Percentiles rank a stretch among this genome's conserved stretches.
These are phyloP conservation scores for Nothophytophthora sp. DNA, from an alignment of 352 stramenopile genomes.

Conservation along the genomic window DNA sequence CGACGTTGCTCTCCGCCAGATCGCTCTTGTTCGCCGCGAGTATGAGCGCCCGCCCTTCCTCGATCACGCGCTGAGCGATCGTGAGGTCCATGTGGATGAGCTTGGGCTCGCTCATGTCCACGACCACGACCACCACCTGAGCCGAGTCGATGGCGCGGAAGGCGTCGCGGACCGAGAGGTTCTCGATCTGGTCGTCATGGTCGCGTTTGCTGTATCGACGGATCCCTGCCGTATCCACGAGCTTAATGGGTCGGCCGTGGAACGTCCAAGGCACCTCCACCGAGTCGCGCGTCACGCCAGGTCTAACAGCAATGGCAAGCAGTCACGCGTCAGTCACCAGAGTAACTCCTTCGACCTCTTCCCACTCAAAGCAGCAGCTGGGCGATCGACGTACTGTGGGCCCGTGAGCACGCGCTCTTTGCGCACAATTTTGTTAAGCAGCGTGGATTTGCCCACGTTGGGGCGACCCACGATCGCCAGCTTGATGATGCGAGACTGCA, in stretches of 20 bases:
- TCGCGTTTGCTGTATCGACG: slow-evolving; percentile 86
- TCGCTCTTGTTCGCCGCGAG: slow-evolving; percentile 84
- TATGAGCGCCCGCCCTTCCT: slow-evolving; percentile 75
- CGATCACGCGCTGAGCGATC: slow-evolving; percentile 80
- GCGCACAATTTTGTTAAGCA: slow-evolving; percentile 83
- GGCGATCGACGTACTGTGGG: slow-evolving; percentile 56
- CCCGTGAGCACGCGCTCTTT: slow-evolving; percentile 83
- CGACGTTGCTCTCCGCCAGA: slow-evolving; percentile 41
- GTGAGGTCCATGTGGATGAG: slow-evolving; percentile 88
- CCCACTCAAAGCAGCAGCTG: too few relatives aligned
- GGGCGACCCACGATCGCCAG: slow-evolving; percentile 79
- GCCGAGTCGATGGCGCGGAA: slow-evolving; percentile 83
- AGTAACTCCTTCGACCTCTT: neutral
- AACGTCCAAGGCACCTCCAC: slow-evolving; percentile 84
- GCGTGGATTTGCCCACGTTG: slow-evolving; percentile 82
- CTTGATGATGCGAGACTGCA: slow-evolving; percentile 65
- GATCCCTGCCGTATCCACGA: slow-evolving; percentile 85
- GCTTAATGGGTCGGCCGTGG: slow-evolving; percentile 67
- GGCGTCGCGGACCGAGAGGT: slow-evolving; percentile 79
- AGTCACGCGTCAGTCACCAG: neutral
- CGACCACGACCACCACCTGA: slow-evolving; percentile 79
- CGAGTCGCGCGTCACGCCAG: slow-evolving; percentile 80
- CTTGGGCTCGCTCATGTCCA: slow-evolving; percentile 83
- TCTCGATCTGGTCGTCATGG: slow-evolving; percentile 83
- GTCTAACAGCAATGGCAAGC: slow-evolving; percentile 28